A percentile compares a stretch with the other conserved stretches of the same genome.
These are phyloP conservation scores for Fonsecaea monophora DNA, from an alignment of 2,329 filamentous ascomycete genomes.

Conservation along the genomic window DNA sequence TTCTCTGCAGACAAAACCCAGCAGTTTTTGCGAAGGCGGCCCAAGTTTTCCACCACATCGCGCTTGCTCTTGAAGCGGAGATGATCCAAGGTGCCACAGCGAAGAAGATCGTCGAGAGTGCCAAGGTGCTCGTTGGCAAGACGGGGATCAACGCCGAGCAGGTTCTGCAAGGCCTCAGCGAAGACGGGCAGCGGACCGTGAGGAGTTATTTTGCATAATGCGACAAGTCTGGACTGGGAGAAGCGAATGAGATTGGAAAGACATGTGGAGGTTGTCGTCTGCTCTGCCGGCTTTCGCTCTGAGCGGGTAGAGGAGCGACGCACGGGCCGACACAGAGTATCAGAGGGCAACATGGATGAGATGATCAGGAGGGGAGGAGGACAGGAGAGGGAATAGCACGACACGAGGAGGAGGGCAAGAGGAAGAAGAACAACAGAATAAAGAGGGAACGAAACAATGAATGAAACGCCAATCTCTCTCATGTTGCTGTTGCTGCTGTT, in stretches of 20 bases:
- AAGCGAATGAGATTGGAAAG: neutral
- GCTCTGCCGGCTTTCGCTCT: neutral
- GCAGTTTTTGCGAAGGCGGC: constrained; percentile 74
- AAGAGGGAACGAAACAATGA: neutral
- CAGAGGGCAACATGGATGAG: neutral
- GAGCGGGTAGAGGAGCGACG: neutral
- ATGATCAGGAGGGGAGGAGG: neutral
- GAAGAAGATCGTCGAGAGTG: constrained; percentile 74
- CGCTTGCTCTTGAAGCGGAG: constrained; percentile 87
- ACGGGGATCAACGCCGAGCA: constrained; percentile 78
- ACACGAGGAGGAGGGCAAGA: too few relatives aligned
- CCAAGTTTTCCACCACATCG: constrained; percentile 84
- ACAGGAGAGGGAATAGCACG: too few relatives aligned
- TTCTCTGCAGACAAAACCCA: constrained; percentile 75
- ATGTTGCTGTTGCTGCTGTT: too few relatives aligned
- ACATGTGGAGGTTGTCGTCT: neutral
- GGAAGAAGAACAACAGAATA: neutral
- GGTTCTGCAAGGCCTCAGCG: constrained; percentile 75
- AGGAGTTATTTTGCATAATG: constrained; percentile 70
- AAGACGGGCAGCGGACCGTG: constrained; percentile 80
- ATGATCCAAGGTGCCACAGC: constrained; percentile 86
- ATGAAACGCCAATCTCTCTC: neutral
- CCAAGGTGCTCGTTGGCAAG: constrained; percentile 76
- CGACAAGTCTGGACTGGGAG: neutral
- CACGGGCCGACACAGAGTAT: neutral